These are phyloP conservation scores for Fusarium robinianum DNA, from an alignment of 2,329 filamentous ascomycete species.

Conservation along the genomic window DNA sequence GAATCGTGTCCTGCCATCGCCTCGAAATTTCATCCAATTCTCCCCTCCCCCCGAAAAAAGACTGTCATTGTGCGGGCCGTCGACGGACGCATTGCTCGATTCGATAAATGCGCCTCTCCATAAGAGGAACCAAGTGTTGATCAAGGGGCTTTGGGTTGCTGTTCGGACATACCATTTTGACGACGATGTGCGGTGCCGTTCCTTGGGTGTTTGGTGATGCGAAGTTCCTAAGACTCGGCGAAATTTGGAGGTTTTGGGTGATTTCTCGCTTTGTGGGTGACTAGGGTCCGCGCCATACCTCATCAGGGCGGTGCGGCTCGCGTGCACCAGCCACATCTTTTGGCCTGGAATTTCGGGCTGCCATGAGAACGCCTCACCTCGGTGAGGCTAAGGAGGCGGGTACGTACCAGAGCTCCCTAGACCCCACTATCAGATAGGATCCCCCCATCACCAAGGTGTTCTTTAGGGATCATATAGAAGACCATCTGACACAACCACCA, in stretches of 20 bases:
- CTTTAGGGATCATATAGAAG: constrained; percentile 32
- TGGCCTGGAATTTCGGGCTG: constrained; percentile 34
- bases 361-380: constrained; percentile 29
- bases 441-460: constrained; percentile 39
- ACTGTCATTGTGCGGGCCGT: constrained; percentile 41
- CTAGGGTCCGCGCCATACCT: constrained; percentile 46
- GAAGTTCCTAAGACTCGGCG: constrained; percentile 43
- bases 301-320: constrained; percentile 40
- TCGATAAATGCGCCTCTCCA: constrained; percentile 10
- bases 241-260: constrained; percentile 50
- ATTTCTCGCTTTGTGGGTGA: constrained; percentile 52
- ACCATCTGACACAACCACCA: constrained; percentile 17
- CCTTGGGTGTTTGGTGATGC: constrained; percentile 49
- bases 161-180: constrained; percentile 53
- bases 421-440: constrained; percentile 39
- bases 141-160: constrained; percentile 23
- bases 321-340: constrained; percentile 31
- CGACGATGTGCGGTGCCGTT: constrained; percentile 51
- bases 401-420: constrained; percentile 29
- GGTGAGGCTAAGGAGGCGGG: constrained; percentile 26
- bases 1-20: constrained; percentile 26
- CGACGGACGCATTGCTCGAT: constrained; percentile 32
- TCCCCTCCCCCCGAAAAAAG: constrained; percentile 26
- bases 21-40: constrained; percentile 36
- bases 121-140: constrained; percentile 15